These are phyloP conservation scores for Fusarium odoratissimum DNA, from an alignment of 2,329 filamentous ascomycete species.

Conservation along the genomic window DNA sequence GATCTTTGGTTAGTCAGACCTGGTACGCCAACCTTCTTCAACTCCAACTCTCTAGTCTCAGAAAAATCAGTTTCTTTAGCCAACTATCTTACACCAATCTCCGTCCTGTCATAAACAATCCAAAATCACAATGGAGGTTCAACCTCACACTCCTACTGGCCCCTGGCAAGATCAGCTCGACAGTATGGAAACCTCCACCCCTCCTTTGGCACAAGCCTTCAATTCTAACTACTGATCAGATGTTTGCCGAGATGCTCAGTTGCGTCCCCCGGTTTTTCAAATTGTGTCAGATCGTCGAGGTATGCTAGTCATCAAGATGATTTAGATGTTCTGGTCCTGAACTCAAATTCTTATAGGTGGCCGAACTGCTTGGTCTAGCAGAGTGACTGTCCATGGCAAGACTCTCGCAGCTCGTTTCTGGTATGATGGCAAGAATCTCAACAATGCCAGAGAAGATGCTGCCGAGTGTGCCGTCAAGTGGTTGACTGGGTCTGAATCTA, in stretches of 20 bases:
- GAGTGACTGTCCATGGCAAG: constrained; percentile 76
- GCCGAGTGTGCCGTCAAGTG: constrained; percentile 80
- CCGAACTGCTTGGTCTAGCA: constrained; percentile 90
- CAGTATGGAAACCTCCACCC: constrained; percentile 57
- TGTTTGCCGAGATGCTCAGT: constrained; percentile 65
- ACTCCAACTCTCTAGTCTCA: not conserved
- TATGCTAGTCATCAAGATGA: constrained; percentile 51
- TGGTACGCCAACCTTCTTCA: not conserved
- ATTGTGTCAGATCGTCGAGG: constrained; percentile 81
- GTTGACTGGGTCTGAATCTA: constrained; percentile 56
- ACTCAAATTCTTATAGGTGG: constrained; percentile 67
- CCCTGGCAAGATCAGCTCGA: constrained; percentile 69
- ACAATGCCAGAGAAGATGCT: constrained; percentile 92
- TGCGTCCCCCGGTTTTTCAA: constrained; percentile 70
- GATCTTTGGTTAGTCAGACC: not conserved
- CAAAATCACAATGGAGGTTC: constrained; percentile 37
- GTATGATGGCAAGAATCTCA: constrained; percentile 89
- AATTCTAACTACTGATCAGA: constrained; percentile 54
- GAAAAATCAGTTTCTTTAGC: not conserved
- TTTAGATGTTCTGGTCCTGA: not conserved
- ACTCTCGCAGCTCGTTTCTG: constrained; percentile 81
- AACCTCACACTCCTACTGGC: constrained; percentile 38
- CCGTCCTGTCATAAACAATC: not conserved
- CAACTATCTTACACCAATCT: not conserved
- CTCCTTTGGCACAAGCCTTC: not conserved